These are phyloP conservation scores for Trichoderma koningiopsis DNA, from an alignment of 2,329 filamentous ascomycete genomes.

Conservation along the genomic window DNA sequence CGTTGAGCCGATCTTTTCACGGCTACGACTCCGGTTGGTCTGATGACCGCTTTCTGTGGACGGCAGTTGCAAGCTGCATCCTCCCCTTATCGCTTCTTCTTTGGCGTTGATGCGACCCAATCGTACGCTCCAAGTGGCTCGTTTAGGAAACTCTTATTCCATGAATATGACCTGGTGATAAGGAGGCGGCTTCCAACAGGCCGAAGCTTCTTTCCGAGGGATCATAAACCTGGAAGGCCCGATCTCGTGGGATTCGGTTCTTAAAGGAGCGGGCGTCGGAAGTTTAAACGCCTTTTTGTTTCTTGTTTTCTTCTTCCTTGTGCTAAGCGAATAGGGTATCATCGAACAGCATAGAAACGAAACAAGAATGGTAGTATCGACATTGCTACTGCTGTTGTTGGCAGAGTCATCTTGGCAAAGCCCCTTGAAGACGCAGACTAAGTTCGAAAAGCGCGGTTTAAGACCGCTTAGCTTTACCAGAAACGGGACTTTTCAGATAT, in stretches of 20 bases:
- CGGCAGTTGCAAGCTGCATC: not conserved
- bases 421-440: not conserved
- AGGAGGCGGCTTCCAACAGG: not conserved
- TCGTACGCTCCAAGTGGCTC: not conserved
- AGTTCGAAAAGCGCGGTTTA: not conserved
- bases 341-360: not conserved
- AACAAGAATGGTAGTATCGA: conserved; percentile 4
- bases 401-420: conserved; percentile 14
- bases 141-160: not conserved
- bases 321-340: not conserved
- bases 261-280: not conserved
- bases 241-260: not conserved
- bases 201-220: not conserved
- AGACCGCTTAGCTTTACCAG: conserved; percentile 39
- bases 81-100: not conserved
- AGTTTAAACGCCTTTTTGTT: not conserved
- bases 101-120: not conserved
- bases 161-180: not conserved
- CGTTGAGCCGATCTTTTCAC: not conserved
- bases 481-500: conserved; percentile 54
- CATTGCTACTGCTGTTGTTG: not conserved
- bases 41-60: not conserved
- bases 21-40: not conserved
- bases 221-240: not conserved
- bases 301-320: not conserved